Conservation (phyloP, 106 monocot genomes). For the Iris macrosiphon region DNA sequence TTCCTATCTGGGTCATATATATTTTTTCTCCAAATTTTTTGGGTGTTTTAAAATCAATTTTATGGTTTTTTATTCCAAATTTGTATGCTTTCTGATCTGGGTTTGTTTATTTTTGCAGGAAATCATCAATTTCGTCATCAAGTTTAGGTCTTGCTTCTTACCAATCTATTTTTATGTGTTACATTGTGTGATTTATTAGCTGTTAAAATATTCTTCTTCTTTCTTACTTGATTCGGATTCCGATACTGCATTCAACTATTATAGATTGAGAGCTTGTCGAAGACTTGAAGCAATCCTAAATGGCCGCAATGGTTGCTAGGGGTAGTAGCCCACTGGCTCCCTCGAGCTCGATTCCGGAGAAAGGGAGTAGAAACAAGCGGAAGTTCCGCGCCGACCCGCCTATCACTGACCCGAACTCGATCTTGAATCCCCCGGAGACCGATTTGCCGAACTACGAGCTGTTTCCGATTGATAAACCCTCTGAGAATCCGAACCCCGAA, state of each 20-base stretch:
- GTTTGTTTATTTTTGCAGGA: background rate
- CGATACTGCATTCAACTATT: background rate
- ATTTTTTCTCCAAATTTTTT: too few relatives aligned
- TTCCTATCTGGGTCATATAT: too few relatives aligned
- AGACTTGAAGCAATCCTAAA: too few relatives aligned
- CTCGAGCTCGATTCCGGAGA: constrained; percentile 50
- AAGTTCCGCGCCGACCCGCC: constrained; percentile 79
- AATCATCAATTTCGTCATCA: too few relatives aligned
- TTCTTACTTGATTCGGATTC: constrained; percentile 3
- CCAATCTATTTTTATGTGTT: too few relatives aligned
- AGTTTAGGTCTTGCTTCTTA: too few relatives aligned
- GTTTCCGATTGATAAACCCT: constrained; percentile 22
- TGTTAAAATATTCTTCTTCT: too few relatives aligned
- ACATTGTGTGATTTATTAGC: too few relatives aligned
- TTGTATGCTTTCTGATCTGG: too few relatives aligned
- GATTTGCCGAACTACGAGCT: constrained; percentile 39
- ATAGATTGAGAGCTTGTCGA: too few relatives aligned
- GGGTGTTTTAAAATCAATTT: too few relatives aligned
- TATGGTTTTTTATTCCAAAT: too few relatives aligned
- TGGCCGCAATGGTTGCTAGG: constrained; percentile 55
- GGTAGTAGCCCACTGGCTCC: constrained; percentile 26
- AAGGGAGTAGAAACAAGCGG: constrained; percentile 73
- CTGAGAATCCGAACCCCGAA: constrained; percentile 24
- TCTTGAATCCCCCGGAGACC: constrained; percentile 11
- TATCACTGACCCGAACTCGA: constrained; percentile 23